Conservation (phyloP, 192 early-diverging fungal species). For the Entomortierella lignicola region DNA sequence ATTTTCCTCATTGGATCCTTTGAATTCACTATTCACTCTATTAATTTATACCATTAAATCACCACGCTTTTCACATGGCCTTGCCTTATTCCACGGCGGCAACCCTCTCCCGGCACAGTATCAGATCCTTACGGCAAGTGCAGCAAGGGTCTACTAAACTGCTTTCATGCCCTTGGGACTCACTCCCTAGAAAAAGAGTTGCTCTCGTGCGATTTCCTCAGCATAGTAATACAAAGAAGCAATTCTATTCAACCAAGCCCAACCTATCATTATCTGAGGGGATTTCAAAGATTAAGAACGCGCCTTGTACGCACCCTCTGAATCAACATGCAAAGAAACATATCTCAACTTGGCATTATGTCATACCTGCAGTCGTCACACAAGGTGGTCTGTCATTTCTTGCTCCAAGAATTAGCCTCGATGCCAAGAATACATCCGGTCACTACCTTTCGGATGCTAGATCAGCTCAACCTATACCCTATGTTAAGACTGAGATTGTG, state of each 20-base stretch:
- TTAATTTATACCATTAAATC: background rate
- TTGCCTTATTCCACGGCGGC: constrained; percentile 1
- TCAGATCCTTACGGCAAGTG: constrained; percentile 21
- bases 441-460: background rate
- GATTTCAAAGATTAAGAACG: too few relatives aligned
- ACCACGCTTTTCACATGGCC: background rate
- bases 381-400: constrained; percentile 22
- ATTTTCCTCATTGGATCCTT: background rate
- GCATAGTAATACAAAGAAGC: background rate
- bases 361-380: constrained; percentile 36
- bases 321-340: background rate
- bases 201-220: background rate
- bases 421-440: constrained; percentile 15
- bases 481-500: constrained; percentile 33
- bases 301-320: background rate
- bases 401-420: constrained; percentile 17
- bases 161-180: background rate
- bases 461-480: constrained; percentile 24
- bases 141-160: background rate
- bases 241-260: background rate
- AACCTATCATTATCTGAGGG: background rate
- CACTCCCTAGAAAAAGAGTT: background rate
- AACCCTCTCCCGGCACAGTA: constrained; percentile 11
- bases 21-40: background rate
- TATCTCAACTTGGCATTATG: constrained; percentile 16